phyloP scores from a whole-genome alignment of 2,329 filamentous ascomycete genomes.

The Fusarium mundagurra region DNA sequence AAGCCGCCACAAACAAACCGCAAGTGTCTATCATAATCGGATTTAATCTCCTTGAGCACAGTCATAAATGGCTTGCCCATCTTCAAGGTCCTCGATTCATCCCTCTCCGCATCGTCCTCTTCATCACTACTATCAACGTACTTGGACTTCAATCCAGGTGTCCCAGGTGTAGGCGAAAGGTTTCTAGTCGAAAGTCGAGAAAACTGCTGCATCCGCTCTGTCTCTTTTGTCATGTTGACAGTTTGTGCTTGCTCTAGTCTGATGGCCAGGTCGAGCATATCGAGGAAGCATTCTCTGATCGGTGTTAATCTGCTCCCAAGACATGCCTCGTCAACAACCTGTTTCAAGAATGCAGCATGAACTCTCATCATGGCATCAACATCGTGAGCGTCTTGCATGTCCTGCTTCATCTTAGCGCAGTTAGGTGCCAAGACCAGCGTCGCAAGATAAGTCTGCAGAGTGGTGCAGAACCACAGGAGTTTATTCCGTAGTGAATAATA shows the following conservation, averaged over 20 bases:
- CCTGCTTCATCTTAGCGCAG: conserved; percentile 63
- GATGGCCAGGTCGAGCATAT: conserved; percentile 79
- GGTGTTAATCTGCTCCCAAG: conserved; percentile 74
- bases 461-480: conserved; percentile 81
- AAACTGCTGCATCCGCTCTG: conserved; percentile 46
- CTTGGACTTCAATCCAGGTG: conserved; percentile 35
- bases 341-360: conserved; percentile 71
- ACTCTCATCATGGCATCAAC: conserved; percentile 83
- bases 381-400: conserved; percentile 71
- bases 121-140: conserved; percentile 38
- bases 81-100: conserved; percentile 10
- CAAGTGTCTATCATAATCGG: conserved; percentile 72
- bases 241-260: conserved; percentile 70
- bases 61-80: conserved; percentile 58
- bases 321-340: conserved; percentile 74
- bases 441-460: conserved; percentile 78
- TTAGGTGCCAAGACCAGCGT: conserved; percentile 75
- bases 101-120: conserved; percentile 44
- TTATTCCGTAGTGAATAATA: conserved; percentile 73
- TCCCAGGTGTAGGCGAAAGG: conserved; percentile 27
- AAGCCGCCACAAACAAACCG: conserved; percentile 78
- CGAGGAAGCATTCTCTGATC: conserved; percentile 77
- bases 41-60: conserved; percentile 65
- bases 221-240: conserved; percentile 50
- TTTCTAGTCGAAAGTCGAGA: conserved; percentile 41